These are phyloP conservation scores for Penicillium daleae DNA, from an alignment of 495 filamentous ascomycete species.

Conservation along the genomic window DNA sequence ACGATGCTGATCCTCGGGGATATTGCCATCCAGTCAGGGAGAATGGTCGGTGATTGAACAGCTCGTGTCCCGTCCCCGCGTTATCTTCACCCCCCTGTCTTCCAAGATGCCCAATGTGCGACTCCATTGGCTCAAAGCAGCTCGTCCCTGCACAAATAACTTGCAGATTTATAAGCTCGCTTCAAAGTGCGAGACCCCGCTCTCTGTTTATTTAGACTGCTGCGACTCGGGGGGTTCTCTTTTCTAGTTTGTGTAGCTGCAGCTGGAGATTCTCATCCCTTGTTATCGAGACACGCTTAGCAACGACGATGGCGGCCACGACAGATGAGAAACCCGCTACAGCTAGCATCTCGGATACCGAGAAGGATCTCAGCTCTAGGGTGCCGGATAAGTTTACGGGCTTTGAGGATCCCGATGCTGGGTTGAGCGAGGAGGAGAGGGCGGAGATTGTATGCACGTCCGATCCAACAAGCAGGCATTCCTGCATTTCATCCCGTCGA, in stretches of 20 bases:
- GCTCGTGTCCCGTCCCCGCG: background rate
- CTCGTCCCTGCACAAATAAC: background rate
- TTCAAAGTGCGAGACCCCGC: constrained; percentile 9
- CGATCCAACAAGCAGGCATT: background rate
- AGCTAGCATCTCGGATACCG: constrained; percentile 25
- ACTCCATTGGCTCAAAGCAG: background rate
- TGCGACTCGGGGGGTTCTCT: background rate
- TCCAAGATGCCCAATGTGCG: background rate
- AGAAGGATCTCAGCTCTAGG: constrained; percentile 19
- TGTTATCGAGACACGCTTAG: background rate
- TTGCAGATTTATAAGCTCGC: constrained; percentile 24
- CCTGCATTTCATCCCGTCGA: background rate
- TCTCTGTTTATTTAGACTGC: background rate
- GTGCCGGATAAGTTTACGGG: constrained; percentile 24
- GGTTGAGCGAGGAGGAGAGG: constrained; percentile 67
- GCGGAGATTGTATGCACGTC: constrained; percentile 61
- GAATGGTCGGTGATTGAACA: background rate
- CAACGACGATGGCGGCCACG: constrained; percentile 19
- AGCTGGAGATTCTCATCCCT: background rate
- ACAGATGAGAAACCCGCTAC: constrained; percentile 20
- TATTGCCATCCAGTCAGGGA: background rate
- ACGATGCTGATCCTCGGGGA: background rate
- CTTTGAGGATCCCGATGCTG: constrained; percentile 67
- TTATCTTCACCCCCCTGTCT: background rate
- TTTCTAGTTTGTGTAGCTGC: background rate